A percentile compares a stretch with the other conserved stretches of the same genome.
phyloP scores from a whole-genome alignment of 2,329 filamentous ascomycete genomes.

The Sclerotinia trifoliorum region DNA sequence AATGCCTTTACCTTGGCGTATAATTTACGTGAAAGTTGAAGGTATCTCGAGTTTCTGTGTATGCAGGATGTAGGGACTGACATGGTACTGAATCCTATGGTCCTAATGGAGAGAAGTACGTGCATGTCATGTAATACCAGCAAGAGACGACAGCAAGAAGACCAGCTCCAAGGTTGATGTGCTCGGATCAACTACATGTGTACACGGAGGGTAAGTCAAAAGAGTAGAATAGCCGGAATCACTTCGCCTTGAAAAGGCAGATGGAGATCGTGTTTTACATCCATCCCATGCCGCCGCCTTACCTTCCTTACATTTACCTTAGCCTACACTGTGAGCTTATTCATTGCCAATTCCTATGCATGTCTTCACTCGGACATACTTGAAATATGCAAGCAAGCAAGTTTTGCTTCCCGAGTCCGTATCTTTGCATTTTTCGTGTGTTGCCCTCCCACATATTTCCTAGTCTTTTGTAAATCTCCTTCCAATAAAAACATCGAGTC shows the following conservation, averaged over 20 bases:
- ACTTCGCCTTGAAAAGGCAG: constrained; percentile 22
- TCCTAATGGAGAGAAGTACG: neutral
- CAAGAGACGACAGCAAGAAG: neutral
- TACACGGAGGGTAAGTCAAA: neutral
- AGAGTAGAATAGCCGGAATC: neutral
- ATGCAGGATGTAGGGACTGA: neutral
- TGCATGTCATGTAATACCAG: neutral
- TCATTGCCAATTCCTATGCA: constrained; percentile 1
- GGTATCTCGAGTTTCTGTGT: neutral
- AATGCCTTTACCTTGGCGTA: neutral
- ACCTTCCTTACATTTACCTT: neutral
- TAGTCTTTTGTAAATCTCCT: neutral
- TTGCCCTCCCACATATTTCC: neutral
- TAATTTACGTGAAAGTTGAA: neutral
- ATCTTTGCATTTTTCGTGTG: constrained; percentile 6
- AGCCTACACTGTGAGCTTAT: neutral
- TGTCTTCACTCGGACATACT: neutral
- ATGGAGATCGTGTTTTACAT: constrained; percentile 18
- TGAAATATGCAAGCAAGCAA: constrained; percentile 13
- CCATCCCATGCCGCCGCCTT: neutral
- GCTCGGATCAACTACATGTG: constrained; percentile 4
- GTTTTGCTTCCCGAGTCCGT: constrained; percentile 17
- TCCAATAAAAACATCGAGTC: neutral
- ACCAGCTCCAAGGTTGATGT: neutral
- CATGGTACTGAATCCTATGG: neutral